A percentile compares a stretch with the other conserved stretches of the same genome.
phyloP scores from a whole-genome alignment of 148 eudicot genomes.

The Agrostemma githago region DNA sequence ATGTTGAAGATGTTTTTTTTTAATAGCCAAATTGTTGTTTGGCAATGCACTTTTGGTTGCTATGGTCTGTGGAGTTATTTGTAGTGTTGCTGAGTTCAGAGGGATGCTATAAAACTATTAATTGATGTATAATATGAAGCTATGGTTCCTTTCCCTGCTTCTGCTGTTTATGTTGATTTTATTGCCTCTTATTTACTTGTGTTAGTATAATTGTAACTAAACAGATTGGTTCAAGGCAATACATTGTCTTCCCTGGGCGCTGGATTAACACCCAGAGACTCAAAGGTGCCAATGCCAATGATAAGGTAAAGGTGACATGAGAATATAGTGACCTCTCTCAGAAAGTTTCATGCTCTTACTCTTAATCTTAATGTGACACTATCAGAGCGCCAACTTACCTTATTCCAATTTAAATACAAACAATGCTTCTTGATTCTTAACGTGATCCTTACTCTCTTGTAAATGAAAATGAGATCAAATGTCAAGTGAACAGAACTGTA shows the following conservation, averaged over 20 bases:
- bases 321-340: neutral
- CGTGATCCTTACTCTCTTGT: neutral
- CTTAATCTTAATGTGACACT: neutral
- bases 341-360: neutral
- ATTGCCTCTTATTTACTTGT: neutral
- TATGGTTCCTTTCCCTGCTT: neutral
- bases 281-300: constrained; percentile 82
- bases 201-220: constrained; percentile 9
- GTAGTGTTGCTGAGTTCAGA: neutral
- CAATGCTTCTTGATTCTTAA: neutral
- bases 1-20: neutral
- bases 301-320: constrained; percentile 51
- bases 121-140: neutral
- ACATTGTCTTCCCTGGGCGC: constrained; percentile 87
- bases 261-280: constrained; percentile 68
- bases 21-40: too few relatives aligned
- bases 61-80: too few relatives aligned
- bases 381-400: neutral
- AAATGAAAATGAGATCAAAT: too few relatives aligned
- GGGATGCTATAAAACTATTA: neutral
- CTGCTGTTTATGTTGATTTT: neutral
- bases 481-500: too few relatives aligned
- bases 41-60: neutral
- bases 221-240: constrained; percentile 84
- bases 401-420: neutral